Percentiles rank a stretch among this genome's conserved stretches.
Evolutionary conservation across 2,329 filamentous ascomycete genomes (phyloP).

Genomic region (Fusarium decemcellulare): DNA sequence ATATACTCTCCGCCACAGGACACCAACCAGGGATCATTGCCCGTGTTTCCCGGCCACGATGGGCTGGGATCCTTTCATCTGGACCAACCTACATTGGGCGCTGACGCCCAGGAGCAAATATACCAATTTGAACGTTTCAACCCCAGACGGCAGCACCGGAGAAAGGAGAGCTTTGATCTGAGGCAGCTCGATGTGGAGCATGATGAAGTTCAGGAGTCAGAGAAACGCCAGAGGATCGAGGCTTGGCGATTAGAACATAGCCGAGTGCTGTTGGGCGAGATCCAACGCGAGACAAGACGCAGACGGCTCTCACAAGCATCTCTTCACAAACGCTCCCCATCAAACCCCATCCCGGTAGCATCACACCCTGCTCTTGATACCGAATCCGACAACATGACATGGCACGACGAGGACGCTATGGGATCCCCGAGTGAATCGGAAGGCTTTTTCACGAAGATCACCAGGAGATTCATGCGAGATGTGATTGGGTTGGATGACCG

Average conservation of each 20-base stretch:
- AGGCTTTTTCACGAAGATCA: conserved; percentile 85
- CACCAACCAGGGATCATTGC: conserved; percentile 64
- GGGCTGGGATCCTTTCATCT: conserved; percentile 88
- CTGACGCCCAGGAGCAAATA: conserved; percentile 82
- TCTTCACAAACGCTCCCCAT: conserved; percentile 45
- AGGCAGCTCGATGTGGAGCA: conserved; percentile 66
- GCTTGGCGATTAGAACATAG: conserved; percentile 94
- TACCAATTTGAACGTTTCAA: conserved; percentile 93
- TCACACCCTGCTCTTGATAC: conserved; percentile 47
- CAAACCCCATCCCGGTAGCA: conserved; percentile 45
- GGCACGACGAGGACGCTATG: conserved; percentile 66
- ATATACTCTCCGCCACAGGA: conserved; percentile 42
- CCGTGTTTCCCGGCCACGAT: conserved; percentile 92
- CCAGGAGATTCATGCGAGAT: conserved; percentile 88
- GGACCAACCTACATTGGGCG: conserved; percentile 66
- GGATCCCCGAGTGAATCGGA: conserved; percentile 68
- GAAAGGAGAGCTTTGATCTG: conserved; percentile 67
- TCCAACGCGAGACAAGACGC: conserved; percentile 85
- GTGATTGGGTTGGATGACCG: conserved; percentile 92
- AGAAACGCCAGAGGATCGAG: conserved; percentile 88
- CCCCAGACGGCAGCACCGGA: conserved; percentile 73
- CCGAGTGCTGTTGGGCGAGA: conserved; percentile 85
- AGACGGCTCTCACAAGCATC: conserved; percentile 74
- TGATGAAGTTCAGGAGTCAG: conserved; percentile 73
- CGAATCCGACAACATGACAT: conserved; percentile 61